Evolutionary conservation across 2,329 filamentous ascomycete genomes (phyloP).

Genomic region (Botrytis medusae): DNA sequence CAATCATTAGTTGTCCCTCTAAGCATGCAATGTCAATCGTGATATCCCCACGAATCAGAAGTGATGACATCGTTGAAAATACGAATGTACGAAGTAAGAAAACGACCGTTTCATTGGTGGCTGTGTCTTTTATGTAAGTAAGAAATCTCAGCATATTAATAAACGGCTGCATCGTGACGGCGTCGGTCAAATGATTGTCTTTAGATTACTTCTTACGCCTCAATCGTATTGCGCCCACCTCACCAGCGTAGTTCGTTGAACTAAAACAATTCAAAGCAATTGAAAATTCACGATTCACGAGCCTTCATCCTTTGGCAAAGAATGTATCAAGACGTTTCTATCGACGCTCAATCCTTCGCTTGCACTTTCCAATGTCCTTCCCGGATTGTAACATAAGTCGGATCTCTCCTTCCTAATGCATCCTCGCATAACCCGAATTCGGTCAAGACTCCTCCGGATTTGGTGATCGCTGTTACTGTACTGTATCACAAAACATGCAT

Average conservation of each 20-base stretch:
- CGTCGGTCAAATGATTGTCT: not conserved
- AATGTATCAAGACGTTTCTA: not conserved
- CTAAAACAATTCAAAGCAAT: not conserved
- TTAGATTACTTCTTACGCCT: not conserved
- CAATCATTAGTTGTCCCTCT: not conserved
- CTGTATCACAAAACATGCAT: constrained; percentile 3
- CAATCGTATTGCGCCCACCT: not conserved
- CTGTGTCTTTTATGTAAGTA: not conserved
- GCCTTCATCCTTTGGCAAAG: not conserved
- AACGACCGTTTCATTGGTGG: constrained; percentile 1
- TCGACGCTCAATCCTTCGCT: constrained; percentile 2
- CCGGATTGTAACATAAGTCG: not conserved
- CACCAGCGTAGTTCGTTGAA: not conserved
- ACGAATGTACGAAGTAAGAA: not conserved
- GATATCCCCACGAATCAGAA: constrained; percentile 13
- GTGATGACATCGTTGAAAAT: not conserved
- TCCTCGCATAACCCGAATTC: not conserved
- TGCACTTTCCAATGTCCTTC: not conserved
- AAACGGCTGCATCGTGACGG: not conserved
- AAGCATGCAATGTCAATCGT: constrained; percentile 3
- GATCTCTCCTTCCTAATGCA: constrained; percentile 15
- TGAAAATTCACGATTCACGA: not conserved
- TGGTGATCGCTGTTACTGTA: not conserved
- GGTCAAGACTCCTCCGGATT: constrained; percentile 2
- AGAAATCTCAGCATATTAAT: not conserved